Evolutionary conservation across 164 flowering plant genomes (phyloP), one percentile per base, ranked within the genome.

Genomic region (Macadamia integrifolia): DNA sequence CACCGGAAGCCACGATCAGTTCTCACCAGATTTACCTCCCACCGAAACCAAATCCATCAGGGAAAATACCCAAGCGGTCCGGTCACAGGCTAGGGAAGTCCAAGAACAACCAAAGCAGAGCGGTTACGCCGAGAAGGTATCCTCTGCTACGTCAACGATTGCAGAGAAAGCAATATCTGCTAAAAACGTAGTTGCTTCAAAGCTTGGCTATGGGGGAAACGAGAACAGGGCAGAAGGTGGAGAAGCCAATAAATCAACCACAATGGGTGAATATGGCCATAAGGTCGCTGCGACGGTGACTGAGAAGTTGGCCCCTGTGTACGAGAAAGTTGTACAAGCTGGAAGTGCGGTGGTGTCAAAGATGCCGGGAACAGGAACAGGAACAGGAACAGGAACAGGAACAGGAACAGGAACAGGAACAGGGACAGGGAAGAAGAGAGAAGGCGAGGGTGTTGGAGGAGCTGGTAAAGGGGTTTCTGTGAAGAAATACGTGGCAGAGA

Each of bases 1-100:
- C 18, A 72, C 79, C 0, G 85, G 86, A 71, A 80, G 78, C 78
- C 91, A 87, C 67, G 85, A 84, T 58, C 85, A 86, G 61, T 81
- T 85, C 68, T 74, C 86, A 9, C 82, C 87, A 1, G 84, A 85
- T 58, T 67, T 70, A 6, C 29, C 49, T 6, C 18, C 77, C 30
- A 14, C 17, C 5, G 9, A 62, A 29, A 57, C 61, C 68, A 71
- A 61, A 7, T 23, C 28, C 58, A 61, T 43, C 13, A 17, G 53
- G 13, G 49, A 61, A 40, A 56, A 63, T 23, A 28, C 62, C 12
- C 71, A 70, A 18, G 23, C 70, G 1, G 31, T 15, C 28, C 50
- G 65, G 31, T 70, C 67, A 3, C 31, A 58, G 8, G 69, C 46
- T 58, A 58, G 35, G 44, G 13, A 30, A 14, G n/a, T 67, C 6